phyloP scores from a whole-genome alignment of 257 asterid genomes.

The Plantago elongata region DNA sequence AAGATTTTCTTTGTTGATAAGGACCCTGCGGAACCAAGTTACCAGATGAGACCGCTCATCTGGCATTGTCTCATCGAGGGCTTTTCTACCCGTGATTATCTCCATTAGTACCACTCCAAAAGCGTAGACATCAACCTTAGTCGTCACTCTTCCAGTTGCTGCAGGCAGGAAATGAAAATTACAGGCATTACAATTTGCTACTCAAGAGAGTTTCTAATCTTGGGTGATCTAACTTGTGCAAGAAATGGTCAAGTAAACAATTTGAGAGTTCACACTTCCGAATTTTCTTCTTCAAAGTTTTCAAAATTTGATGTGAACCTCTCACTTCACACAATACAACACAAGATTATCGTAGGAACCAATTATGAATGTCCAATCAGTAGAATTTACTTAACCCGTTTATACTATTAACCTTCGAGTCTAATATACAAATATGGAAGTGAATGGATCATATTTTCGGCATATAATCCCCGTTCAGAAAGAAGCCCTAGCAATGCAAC shows the following conservation, averaged over 20 bases:
- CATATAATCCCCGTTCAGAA: background rate
- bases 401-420: too few relatives aligned
- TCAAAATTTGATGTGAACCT: too few relatives aligned
- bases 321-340: too few relatives aligned
- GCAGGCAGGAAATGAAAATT: conserved; percentile 16
- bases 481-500: background rate
- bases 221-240: too few relatives aligned
- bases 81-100: conserved; percentile 77
- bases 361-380: background rate
- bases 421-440: too few relatives aligned
- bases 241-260: too few relatives aligned
- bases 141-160: conserved; percentile 96
- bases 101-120: conserved; percentile 91
- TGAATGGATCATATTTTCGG: background rate
- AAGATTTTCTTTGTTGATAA: conserved; percentile 71
- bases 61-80: conserved; percentile 74
- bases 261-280: background rate
- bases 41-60: conserved; percentile 87
- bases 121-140: conserved; percentile 89
- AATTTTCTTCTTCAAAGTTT: background rate
- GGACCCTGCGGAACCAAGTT: conserved; percentile 90
- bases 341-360: too few relatives aligned
- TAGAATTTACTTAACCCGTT: background rate
- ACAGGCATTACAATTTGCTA: background rate
- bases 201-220: background rate